Conservation (phyloP, 108 stramenopile species). For the Pseudonitzschia delicatissima region DNA sequence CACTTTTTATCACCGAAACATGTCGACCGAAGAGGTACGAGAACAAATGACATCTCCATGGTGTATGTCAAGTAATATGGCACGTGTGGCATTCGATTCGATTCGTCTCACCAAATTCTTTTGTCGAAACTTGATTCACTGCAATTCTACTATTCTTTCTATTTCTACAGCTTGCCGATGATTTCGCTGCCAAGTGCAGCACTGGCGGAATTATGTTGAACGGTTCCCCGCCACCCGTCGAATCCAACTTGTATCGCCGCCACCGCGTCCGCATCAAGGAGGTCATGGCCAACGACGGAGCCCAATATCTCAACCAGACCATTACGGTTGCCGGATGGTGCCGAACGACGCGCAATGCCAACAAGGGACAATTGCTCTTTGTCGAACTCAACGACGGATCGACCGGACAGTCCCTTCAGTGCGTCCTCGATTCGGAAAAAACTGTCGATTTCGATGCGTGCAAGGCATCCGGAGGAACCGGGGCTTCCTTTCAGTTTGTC, state of each 20-base stretch:
- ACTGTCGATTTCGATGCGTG: slow-evolving; percentile 51
- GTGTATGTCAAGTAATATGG: neutral
- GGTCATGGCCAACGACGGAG: slow-evolving; percentile 20
- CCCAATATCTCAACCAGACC: slow-evolving; percentile 36
- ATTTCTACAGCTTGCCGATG: neutral
- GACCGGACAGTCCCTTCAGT: slow-evolving; percentile 48
- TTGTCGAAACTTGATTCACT: neutral
- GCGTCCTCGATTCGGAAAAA: slow-evolving; percentile 41
- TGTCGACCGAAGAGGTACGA: slow-evolving; percentile 4
- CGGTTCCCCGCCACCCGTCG: slow-evolving; percentile 31
- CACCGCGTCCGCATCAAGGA: slow-evolving; percentile 50
- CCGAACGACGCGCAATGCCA: slow-evolving; percentile 57
- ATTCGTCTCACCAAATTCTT: neutral
- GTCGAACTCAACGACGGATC: slow-evolving; percentile 84
- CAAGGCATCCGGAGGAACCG: slow-evolving; percentile 47
- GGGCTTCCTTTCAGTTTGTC: slow-evolving; percentile 54
- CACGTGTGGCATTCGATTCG: neutral
- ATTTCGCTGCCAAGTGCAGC: slow-evolving; percentile 9
- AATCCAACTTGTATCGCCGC: slow-evolving; percentile 36
- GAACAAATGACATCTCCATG: no score
- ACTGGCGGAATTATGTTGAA: slow-evolving; percentile 24
- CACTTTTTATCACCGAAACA: no score
- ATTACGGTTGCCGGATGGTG: slow-evolving; percentile 83
- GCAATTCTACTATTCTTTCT: neutral
- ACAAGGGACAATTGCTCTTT: slow-evolving; percentile 66